Percentiles rank a stretch among this genome's conserved stretches.
Evolutionary conservation across 2,329 filamentous ascomycete genomes (phyloP).

Genomic region (Diplodia corticola): DNA sequence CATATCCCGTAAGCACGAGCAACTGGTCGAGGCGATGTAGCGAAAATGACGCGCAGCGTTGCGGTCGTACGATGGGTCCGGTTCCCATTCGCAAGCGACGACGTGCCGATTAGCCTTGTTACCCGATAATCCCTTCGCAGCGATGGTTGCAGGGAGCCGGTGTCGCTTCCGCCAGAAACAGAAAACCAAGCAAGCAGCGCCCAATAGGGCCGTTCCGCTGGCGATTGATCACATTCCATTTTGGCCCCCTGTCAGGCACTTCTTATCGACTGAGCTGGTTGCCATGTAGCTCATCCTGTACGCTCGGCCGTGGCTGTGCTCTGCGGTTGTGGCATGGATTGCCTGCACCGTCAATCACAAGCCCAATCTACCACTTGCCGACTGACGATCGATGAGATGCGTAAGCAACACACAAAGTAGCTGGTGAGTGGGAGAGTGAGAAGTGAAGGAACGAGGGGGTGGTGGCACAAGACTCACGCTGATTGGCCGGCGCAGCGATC

Average conservation of each 20-base stretch:
- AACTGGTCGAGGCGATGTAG: background rate
- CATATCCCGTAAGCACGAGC: background rate
- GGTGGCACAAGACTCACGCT: background rate
- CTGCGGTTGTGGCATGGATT: background rate
- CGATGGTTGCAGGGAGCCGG: background rate
- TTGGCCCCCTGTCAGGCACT: background rate
- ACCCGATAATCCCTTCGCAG: background rate
- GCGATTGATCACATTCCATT: background rate
- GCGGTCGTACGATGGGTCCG: constrained; percentile 8
- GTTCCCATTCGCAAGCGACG: background rate
- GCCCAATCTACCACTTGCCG: background rate
- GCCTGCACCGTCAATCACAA: background rate
- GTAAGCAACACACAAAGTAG: background rate
- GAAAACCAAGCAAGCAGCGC: background rate
- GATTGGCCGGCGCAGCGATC: constrained; percentile 5
- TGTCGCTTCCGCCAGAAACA: background rate
- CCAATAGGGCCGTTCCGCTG: background rate
- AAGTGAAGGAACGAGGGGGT: background rate
- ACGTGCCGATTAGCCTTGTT: background rate
- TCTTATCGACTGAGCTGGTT: background rate
- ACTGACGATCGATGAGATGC: background rate
- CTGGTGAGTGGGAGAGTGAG: background rate
- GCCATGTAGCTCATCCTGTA: background rate
- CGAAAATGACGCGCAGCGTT: background rate
- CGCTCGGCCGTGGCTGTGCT: background rate